phyloP scores from a whole-genome alignment of 768 basidiomycete genomes.

The Russula sp. region DNA sequence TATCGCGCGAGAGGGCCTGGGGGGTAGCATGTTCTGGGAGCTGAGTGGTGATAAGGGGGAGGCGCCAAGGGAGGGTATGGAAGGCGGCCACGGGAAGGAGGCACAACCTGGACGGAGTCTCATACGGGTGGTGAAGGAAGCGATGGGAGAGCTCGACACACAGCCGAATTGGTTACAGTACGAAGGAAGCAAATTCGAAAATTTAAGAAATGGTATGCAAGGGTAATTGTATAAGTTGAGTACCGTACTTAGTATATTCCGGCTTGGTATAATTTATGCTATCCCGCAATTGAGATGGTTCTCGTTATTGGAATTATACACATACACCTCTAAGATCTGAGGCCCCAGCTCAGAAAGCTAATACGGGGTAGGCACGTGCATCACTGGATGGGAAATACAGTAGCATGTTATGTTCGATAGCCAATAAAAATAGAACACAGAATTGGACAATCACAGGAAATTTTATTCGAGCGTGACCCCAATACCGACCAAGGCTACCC shows the following conservation, averaged over 20 bases:
- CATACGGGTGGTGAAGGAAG: slow-evolving; percentile 60
- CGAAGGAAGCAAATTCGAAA: slow-evolving; percentile 69
- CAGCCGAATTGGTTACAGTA: slow-evolving; percentile 80
- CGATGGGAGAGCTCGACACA: slow-evolving; percentile 22
- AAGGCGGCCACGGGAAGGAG: slow-evolving; percentile 68
- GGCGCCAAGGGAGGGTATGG: slow-evolving; percentile 58
- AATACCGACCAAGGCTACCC: slow-evolving; percentile 21
- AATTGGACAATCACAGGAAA: neutral
- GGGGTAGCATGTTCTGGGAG: slow-evolving; percentile 96
- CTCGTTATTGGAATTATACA: neutral
- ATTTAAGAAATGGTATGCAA: slow-evolving; percentile 68
- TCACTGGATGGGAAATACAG: neutral
- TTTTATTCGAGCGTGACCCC: slow-evolving; percentile 11
- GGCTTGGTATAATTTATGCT: neutral
- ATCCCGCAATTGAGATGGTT: neutral
- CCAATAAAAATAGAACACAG: neutral
- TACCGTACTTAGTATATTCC: neutral
- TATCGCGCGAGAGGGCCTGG: slow-evolving; percentile 68
- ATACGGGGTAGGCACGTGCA: neutral
- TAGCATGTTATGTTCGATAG: neutral
- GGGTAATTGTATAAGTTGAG: neutral
- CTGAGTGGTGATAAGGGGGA: slow-evolving; percentile 80
- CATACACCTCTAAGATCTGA: neutral
- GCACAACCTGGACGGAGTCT: slow-evolving; percentile 64
- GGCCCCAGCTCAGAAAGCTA: neutral